These are phyloP conservation scores for Ramaria rubella DNA, from an alignment of 768 basidiomycete genomes.

Conservation along the genomic window DNA sequence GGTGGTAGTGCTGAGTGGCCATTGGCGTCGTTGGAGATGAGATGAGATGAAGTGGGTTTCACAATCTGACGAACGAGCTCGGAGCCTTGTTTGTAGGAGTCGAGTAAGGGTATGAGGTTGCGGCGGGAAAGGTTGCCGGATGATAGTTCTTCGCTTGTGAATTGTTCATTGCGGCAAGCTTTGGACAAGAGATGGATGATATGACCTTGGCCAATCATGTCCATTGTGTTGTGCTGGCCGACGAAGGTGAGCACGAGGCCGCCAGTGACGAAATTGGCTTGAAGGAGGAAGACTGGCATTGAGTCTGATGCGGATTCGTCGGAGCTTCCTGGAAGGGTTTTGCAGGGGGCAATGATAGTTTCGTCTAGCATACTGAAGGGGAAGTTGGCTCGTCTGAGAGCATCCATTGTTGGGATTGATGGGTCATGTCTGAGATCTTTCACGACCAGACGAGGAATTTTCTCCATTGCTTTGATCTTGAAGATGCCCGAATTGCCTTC, in stretches of 20 bases:
- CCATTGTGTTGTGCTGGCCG: conserved; percentile 4
- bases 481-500: conserved; percentile 1
- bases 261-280: conserved; percentile 6
- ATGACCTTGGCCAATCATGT: conserved; percentile 6
- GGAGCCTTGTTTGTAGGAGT: background rate
- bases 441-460: conserved; percentile 2
- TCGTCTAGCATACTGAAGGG: conserved; percentile 5
- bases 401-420: conserved; percentile 6
- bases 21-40: no score
- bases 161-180: conserved; percentile 5
- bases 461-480: conserved; percentile 5
- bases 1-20: no score
- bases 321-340: background rate
- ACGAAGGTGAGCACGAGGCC: conserved; percentile 9
- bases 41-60: no score
- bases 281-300: conserved; percentile 3
- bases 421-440: conserved; percentile 5
- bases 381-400: conserved; percentile 4
- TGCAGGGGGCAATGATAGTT: conserved; percentile 5
- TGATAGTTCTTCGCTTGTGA: conserved; percentile 8
- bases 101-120: conserved; percentile 6
- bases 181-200: conserved; percentile 6
- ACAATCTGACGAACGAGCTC: no score
- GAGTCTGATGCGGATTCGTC: no score
- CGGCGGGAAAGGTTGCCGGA: conserved; percentile 1